Evolutionary conservation across 768 basidiomycete genomes (phyloP), one percentile per base, ranked within the genome.

Genomic region (Cystofilobasidium ferigula): DNA sequence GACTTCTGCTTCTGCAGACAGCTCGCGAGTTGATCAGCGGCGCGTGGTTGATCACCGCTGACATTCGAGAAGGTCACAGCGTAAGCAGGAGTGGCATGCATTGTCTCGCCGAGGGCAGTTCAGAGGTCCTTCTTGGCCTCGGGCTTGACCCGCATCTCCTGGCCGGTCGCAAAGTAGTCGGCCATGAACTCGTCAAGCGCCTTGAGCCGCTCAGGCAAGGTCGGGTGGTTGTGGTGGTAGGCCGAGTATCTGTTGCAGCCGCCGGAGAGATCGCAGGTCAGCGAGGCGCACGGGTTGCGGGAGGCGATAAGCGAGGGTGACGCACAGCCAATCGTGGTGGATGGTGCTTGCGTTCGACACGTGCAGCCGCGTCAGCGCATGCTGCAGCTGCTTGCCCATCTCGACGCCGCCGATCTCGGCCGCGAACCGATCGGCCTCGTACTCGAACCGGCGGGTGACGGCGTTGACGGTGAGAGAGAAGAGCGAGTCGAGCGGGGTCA

Each of bases 161-260:
- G 35, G 60, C 51, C 42, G 42, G 59, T 13, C 14, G 28, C 43
- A 35, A 53, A 66, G 51, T 61, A 47, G 26, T 67, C 65, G 51
- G 59, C 61, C n/a, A 45, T 61, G 60, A 61, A 62, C 4, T 60
- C 67, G 30, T 94, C 89, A 43, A 95, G 80, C 2, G 84, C 89
- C 69, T 83, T 85, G 72, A 97, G 78, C 10, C 93, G 82, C 78
- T 99, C 93, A 42, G 88, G 86, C 70, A 99, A 76, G 2, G 91
- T 95, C 6, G 94, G 94, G 76, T 99, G 94, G 56, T 88, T 92
- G 76, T 97, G 90, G 75, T 95, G 90, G 71, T 90, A 95, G 26
- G 89, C 88, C 59, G 91, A 95, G 78, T 94, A 95, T 8, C 45
- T 56, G 62, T 28, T 42, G 10, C 10, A 42, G 40, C 51, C 16